These are phyloP conservation scores for Tolypocladium tropicale DNA, from an alignment of 2,329 filamentous ascomycete genomes.

Conservation along the genomic window DNA sequence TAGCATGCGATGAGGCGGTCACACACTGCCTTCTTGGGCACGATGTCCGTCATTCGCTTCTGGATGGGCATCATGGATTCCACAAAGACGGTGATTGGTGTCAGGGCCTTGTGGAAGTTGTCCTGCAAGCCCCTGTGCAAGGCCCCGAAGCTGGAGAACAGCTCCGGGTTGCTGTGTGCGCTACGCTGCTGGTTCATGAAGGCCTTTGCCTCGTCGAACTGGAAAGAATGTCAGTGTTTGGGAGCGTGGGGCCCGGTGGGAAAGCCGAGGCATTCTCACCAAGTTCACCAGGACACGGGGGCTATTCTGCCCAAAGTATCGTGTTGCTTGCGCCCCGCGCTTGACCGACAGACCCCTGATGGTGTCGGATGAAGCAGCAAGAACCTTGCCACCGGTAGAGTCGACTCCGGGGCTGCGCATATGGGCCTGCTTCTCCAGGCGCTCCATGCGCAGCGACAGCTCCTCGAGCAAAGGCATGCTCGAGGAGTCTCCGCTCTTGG, in stretches of 20 bases:
- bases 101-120: conserved; percentile 33
- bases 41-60: conserved; percentile 47
- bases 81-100: conserved; percentile 45
- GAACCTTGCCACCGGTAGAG: conserved; percentile 17
- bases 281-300: conserved; percentile 43
- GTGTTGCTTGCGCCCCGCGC: conserved; percentile 32
- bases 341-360: conserved; percentile 41
- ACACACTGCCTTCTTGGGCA: conserved; percentile 40
- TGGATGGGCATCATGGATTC: conserved; percentile 48
- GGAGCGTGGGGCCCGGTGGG: neutral
- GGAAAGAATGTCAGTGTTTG: neutral
- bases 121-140: conserved; percentile 35
- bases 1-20: conserved; percentile 40
- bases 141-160: conserved; percentile 22
- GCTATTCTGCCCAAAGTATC: conserved; percentile 43
- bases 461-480: conserved; percentile 32
- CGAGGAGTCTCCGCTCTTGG: conserved; percentile 21
- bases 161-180: conserved; percentile 13
- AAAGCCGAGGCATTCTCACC: conserved; percentile 22
- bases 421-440: conserved; percentile 40
- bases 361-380: conserved; percentile 30
- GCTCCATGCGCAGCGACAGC: conserved; percentile 38
- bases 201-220: conserved; percentile 45
- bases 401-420: conserved; percentile 31
- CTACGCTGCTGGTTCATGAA: conserved; percentile 34